Base-by-base conservation (phyloP, 2,329 filamentous ascomycete genomes). In the Ceratocystis albifundus region DNA sequence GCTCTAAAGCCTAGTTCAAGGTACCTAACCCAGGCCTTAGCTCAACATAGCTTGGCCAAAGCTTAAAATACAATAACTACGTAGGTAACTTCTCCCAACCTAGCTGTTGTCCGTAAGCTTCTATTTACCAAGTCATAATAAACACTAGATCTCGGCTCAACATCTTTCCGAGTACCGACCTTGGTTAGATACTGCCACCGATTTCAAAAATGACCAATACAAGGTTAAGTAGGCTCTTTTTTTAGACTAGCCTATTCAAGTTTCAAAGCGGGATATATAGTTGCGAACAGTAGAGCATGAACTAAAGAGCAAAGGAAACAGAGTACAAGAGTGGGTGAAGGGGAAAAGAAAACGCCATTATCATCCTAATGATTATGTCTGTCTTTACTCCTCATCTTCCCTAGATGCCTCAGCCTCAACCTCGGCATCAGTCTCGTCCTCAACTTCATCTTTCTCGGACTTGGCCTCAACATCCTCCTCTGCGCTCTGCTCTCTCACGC, bases 391-490 rank as follows among this genome's bases (percentile, higher is more conserved):
- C 61, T 45, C 44, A 15, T 62, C 32, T 6, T 62, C 61, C 44
- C 61, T 41, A 17, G 32, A 62, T 45, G 32, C 61, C 30, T 17
- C 25, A n/a, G 28, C 55, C 28, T 59, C 15, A 10, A 28, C 28
- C 25, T 59, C 20, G 1, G 10, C 10, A 8, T 25, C 20, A 36
- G 25, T 61, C 28, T 62, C 61, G 44, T 44, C 46, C 3, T 62
- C 64, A 41, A 32, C 61, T 30, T 66, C 65, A 15, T 48, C 64
- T 8, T 20, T 65, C 53, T 72, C 41, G 65, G 62, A 62, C 59
- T 71, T 22, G 69, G 70, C 45, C 71, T 68, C 55, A 68, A 70
- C 59, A 72, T 72, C 69, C 71, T 67, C 53, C 69, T 71, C 59
- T 71, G 44, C 64, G 25, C 71, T 25, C 46, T 72, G 67, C 71